Base-by-base conservation (phyloP, 169 alveolate genomes). In the Plasmodium blacklocki region DNA sequence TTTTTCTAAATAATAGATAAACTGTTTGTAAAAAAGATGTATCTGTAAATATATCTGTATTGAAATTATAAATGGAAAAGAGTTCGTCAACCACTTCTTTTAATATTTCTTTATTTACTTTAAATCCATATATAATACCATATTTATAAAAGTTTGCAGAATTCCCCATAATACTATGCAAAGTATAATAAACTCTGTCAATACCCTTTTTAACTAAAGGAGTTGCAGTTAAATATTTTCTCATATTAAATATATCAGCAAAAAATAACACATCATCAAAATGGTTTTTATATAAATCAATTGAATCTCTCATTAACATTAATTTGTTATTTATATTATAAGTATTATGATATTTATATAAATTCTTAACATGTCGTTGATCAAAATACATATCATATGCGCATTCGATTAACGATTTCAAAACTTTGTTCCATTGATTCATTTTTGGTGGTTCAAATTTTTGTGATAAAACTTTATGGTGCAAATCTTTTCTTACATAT, bases 61-160 rank as follows among this genome's bases (percentile, higher is more conserved):
- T 74, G 9, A 43, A 18, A 59, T 74, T 74, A 74, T 59, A 74
- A 59, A 74, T 23, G 7, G 73, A 59, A 43, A 39, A n/a, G 19
- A 74, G 19, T 56, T 74, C 88, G 0, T 74, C 62, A 6, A 59
- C 6, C 5, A 74, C 32, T 59, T 74, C 88, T 56, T 74, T 74
- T 11, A 74, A 74, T 43, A 39, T 39, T 58, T 29, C 52, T 7
- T 74, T 74, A 60, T 74, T 56, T 12, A 74, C 7, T 49, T 9
- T 47, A 29, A 74, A 74, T 62, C 88, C 88, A 58, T 74, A 74
- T 58, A 74, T 74, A 52, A 74, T 74, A 56, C 88, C 88, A 59
- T 74, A 74, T 74, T 74, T 74, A 60, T 74, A 74, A 63, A 74
- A 56, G 18, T 74, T 74, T 32, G 32, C 43, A 74, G 88, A 14